These are phyloP conservation scores for Gilbertella persicaria DNA, from an alignment of 371 early-diverging fungal species.

Conservation along the genomic window DNA sequence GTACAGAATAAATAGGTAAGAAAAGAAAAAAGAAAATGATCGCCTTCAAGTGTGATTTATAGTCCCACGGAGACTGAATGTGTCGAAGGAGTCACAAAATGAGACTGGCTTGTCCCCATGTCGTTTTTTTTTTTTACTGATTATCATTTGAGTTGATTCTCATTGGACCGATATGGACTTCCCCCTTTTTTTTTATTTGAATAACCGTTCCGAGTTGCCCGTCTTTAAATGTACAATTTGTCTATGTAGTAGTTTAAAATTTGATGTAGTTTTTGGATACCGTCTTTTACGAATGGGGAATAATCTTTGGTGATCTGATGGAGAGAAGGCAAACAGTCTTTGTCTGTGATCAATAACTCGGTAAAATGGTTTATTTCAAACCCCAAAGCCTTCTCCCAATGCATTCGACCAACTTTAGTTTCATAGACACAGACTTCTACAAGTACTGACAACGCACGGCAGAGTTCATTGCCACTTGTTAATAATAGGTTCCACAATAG, in stretches of 20 bases:
- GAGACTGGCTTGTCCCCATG: constrained; percentile 11
- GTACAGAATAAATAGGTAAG: constrained; percentile 6
- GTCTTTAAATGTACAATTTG: not conserved
- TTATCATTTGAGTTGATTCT: not conserved
- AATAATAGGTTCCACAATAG: constrained; percentile 11
- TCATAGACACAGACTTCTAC: constrained; percentile 7
- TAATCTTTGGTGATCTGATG: not conserved
- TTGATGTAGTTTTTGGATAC: not conserved
- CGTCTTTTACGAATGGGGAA: not conserved
- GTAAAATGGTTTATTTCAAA: constrained; percentile 3
- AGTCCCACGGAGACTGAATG: not conserved
- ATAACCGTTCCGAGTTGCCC: constrained; percentile 10
- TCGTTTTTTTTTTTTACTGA: constrained; percentile 9
- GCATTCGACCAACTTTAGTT: not conserved
- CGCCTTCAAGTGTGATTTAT: not conserved
- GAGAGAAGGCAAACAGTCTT: not conserved
- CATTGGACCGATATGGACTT: constrained; percentile 15
- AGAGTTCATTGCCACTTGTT: constrained; percentile 6
- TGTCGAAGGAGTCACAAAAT: not conserved
- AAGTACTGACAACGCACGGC: constrained; percentile 4
- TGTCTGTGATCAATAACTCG: constrained; percentile 12
- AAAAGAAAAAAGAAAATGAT: constrained; percentile 6
- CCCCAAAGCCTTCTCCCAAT: constrained; percentile 8
- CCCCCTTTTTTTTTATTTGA: not conserved
- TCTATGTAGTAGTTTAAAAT: constrained; percentile 11